Percentiles rank a stretch among this genome's conserved stretches.
Evolutionary conservation across 352 stramenopile species (phyloP).

Genomic region (Pythium grandisporangium): DNA sequence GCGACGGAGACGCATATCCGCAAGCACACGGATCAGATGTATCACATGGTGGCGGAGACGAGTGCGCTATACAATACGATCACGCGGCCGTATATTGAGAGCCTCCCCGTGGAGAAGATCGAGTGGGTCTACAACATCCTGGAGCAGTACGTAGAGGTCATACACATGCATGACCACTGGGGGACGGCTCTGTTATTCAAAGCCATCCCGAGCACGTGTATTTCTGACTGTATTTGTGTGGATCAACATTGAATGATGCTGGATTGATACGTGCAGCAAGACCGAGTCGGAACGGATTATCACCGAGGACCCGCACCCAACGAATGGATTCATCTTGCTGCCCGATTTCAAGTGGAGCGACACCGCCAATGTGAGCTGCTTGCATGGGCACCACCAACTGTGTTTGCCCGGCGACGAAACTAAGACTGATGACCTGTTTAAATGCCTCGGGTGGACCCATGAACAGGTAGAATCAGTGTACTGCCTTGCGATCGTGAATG

Average conservation of each 20-base stretch:
- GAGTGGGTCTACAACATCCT: slow-evolving; percentile 88
- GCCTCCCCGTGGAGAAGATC: slow-evolving; percentile 59
- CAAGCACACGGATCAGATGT: slow-evolving; percentile 79
- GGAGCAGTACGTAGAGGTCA: slow-evolving; percentile 54
- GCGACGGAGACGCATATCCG: slow-evolving; percentile 69
- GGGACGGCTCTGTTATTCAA: too few relatives aligned
- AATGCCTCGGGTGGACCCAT: neutral
- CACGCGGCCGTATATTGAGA: slow-evolving; percentile 71
- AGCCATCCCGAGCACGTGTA: too few relatives aligned
- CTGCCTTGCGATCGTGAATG: slow-evolving; percentile 72
- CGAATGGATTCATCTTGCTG: slow-evolving; percentile 66
- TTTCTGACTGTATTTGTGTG: neutral
- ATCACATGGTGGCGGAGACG: slow-evolving; percentile 81
- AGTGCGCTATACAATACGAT: slow-evolving; percentile 65
- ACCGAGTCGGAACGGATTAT: slow-evolving; percentile 77
- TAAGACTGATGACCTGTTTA: too few relatives aligned
- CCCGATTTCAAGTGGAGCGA: slow-evolving; percentile 84
- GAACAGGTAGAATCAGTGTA: slow-evolving; percentile 69
- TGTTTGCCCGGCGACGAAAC: too few relatives aligned
- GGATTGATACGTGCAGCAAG: slow-evolving; percentile 30
- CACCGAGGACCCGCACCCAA: slow-evolving; percentile 53
- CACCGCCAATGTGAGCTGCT: slow-evolving; percentile 34
- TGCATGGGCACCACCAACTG: too few relatives aligned
- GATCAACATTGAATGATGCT: neutral
- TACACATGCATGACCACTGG: too few relatives aligned